Evolutionary conservation across 2,329 filamentous ascomycete species (phyloP), one percentile per base, ranked within the genome.

Genomic region (Monascus ruber): DNA sequence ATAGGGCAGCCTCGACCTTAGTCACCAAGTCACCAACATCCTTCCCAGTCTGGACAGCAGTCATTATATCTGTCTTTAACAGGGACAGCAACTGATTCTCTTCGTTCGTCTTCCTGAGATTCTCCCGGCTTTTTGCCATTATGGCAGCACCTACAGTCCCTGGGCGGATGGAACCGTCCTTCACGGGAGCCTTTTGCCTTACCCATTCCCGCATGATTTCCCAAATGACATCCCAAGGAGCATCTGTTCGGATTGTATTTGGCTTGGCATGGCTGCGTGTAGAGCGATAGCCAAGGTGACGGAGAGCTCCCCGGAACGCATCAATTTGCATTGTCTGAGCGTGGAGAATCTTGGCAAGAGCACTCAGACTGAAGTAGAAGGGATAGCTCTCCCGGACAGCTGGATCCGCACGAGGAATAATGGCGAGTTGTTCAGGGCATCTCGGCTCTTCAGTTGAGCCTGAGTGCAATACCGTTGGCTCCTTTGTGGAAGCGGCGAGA

Each of bases 171-270:
- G 77, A 77, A 1, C 75, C 76, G 29, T 80, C 76, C 56, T 84
- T 93, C 42, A 94, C 71, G 0, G 88, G 87, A 0, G 76, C 72
- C 52, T 81, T 83, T 56, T 94, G 86, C 24, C 81, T 76, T 9
- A 84, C 77, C 86, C 87, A 98, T 63, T 94, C 87, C 25, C 85
- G 75, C 77, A 96, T 91, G 26, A 96, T 70, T 57, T 93, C 83
- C 88, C 91, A 96, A 35, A 98, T 75, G 0, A 85, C 79, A 4
- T 71, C 71, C 87, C 87, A 98, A 0, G 88, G 85, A 9, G 91
- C 91, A 62, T 96, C 79, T 0, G 91, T 96, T 67, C 93, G 94
- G 62, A 96, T 79, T 53, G 85, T 91, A 25, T 88, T 89, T 0
- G 85, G 75, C 49, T 87, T 86, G 51, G 86, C 86, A 61, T 98